Evolutionary conservation across 2,329 filamentous ascomycete genomes (phyloP), one percentile per base, ranked within the genome.

Genomic region (Emericellopsis cladophorae): DNA sequence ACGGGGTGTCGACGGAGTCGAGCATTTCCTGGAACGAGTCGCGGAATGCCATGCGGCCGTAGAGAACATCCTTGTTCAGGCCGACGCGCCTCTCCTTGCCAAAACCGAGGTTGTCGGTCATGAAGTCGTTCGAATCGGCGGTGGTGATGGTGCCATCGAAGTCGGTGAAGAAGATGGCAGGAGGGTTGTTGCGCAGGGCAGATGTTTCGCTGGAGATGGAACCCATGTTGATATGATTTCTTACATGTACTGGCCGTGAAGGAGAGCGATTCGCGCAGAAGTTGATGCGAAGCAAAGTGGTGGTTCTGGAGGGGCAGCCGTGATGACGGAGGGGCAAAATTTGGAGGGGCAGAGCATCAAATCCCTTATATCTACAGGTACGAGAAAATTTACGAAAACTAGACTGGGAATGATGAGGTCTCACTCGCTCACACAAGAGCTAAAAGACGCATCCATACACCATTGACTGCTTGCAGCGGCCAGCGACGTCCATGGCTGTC

Each of bases 151-250:
- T 96, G 54, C 92, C 92, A 64, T 98, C 92, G 58, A 96, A 96
- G 66, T 98, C 92, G 51, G 89, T 95, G 70, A 96, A 96, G 75
- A 98, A 95, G 69, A 98, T 89, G 68, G 86, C 84, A 65, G 87
- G 84, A 40, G 89, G 89, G 58, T 83, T 79, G 43, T 70, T 78
- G 53, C 67, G 67, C 59, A 81, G 64, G 36, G 76, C 76, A 42
- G 76, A 75, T 22, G 76, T 72, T 37, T 66, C 58, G 43, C 52
- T 57, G 35, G 53, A 45, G 22, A 56, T 46, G 42, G 65, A 66
- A 41, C 64, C 65, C 66, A 71, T 70, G 40, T 44, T 62, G 54
- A 31, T 35, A 33, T 38, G 16, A 24, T 32, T 26, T 31, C 14
- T 16, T 22, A 39, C 31, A 11, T 29, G 9, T 23, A 12, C 38